A percentile compares a stretch with the other conserved stretches of the same genome.
phyloP scores from a whole-genome alignment of 768 basidiomycete species.

The Lactifluus echinatus region DNA sequence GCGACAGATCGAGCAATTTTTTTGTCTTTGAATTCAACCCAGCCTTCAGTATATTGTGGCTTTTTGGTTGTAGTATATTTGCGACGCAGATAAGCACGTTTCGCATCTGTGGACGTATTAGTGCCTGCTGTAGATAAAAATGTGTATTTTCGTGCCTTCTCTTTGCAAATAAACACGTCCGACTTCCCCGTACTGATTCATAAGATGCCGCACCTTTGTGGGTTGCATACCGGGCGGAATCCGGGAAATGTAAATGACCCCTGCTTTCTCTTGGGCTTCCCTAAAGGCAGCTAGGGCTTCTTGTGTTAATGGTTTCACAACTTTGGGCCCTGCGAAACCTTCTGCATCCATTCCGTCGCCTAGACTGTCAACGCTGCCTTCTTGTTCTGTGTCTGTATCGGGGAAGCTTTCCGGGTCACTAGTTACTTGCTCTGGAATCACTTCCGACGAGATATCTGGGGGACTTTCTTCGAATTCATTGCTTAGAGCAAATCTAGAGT shows the following conservation, averaged over 20 bases:
- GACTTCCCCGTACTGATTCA: slow-evolving; percentile 83
- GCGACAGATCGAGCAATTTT: slow-evolving; percentile 82
- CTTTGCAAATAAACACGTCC: slow-evolving; percentile 90
- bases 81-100: slow-evolving; percentile 73
- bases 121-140: neutral
- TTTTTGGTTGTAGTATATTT: slow-evolving; percentile 82
- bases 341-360: slow-evolving; percentile 47
- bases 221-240: slow-evolving; percentile 98
- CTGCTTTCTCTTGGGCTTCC: slow-evolving; percentile 64
- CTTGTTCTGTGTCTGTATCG: neutral
- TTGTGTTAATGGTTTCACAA: slow-evolving; percentile 63
- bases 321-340: slow-evolving; percentile 53
- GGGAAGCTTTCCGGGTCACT: neutral
- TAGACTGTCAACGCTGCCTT: slow-evolving; percentile 20
- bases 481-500: neutral
- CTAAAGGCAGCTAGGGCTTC: slow-evolving; percentile 72
- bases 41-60: slow-evolving; percentile 88
- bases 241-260: slow-evolving; percentile 89
- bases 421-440: neutral
- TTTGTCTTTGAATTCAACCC: slow-evolving; percentile 98
- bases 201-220: slow-evolving; percentile 87
- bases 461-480: neutral
- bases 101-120: slow-evolving; percentile 47
- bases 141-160: slow-evolving; percentile 51
- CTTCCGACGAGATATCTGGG: neutral